A percentile compares a stretch with the other conserved stretches of the same genome.
These are phyloP conservation scores for Tolypocladium ovalisporum DNA, from an alignment of 2,329 filamentous ascomycete genomes.

Conservation along the genomic window DNA sequence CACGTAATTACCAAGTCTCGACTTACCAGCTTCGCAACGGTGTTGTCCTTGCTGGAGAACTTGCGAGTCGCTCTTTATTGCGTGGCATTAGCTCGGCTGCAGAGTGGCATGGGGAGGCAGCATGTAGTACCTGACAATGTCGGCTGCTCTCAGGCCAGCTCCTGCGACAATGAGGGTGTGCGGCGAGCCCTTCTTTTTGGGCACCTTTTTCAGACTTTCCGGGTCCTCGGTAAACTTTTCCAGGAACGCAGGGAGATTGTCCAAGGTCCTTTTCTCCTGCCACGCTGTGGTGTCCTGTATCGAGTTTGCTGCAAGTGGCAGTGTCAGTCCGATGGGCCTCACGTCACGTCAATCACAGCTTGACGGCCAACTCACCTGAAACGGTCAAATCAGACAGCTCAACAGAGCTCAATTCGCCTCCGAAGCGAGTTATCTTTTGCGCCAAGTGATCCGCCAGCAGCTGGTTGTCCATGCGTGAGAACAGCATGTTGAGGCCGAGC, in stretches of 20 bases:
- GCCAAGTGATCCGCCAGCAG: slow-evolving; percentile 79
- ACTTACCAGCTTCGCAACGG: slow-evolving; percentile 68
- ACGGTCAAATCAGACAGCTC: slow-evolving; percentile 78
- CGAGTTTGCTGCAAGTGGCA: slow-evolving; percentile 44
- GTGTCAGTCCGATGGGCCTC: not conserved
- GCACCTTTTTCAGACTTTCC: slow-evolving; percentile 49
- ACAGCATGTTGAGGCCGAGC: slow-evolving; percentile 66
- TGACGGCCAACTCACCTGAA: slow-evolving; percentile 44
- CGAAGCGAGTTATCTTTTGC: slow-evolving; percentile 67
- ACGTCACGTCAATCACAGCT: not conserved
- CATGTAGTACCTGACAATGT: slow-evolving; percentile 55
- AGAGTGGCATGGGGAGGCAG: not conserved
- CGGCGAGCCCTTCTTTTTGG: slow-evolving; percentile 59
- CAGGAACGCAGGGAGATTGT: slow-evolving; percentile 69
- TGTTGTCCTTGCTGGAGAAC: slow-evolving; percentile 67
- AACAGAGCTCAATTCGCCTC: slow-evolving; percentile 67
- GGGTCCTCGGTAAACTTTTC: slow-evolving; percentile 52
- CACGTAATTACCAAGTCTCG: no score
- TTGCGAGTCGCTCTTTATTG: slow-evolving; percentile 54
- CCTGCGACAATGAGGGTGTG: slow-evolving; percentile 85
- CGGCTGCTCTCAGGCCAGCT: slow-evolving; percentile 76
- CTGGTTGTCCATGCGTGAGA: slow-evolving; percentile 72
- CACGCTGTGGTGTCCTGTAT: slow-evolving; percentile 76
- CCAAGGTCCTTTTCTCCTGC: slow-evolving; percentile 52
- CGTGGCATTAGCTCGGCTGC: not conserved